Evolutionary conservation across 768 basidiomycete species (phyloP), one percentile per base, ranked within the genome.

Genomic region (Auricularia sp.): DNA sequence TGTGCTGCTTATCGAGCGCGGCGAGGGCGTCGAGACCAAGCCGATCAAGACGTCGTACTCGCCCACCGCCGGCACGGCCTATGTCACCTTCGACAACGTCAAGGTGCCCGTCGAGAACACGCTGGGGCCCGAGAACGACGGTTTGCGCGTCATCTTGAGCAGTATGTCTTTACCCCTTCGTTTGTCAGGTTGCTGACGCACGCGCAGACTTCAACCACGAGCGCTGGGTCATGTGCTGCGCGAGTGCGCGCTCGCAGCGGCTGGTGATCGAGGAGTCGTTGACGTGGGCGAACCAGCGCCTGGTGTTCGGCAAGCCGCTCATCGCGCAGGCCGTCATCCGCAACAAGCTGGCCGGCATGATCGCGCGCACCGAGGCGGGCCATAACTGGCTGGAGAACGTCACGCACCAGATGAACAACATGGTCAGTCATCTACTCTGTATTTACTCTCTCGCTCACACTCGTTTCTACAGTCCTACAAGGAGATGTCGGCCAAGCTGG

Each of bases 41-140:
- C 76, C 83, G 7, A 95, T 95, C 78, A 92, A 92, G 78, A 94
- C 93, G 10, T 86, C 85, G n/a, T 95, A 98, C 74, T 94, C 92
- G 0, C 70, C 87, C 0, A 78, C 92, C 3, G 95, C 95, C 14
- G 95, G 95, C 10, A 97, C 95, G 1, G 86, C 85, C 36, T 89
- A 86, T 68, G 83, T 92, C 66, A 90, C 89, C 0, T 91, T 92
- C 67, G 90, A 94, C 64, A 81, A 92, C 64, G 93, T 89, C 44
- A 85, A 85, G 67, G 93, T 94, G 0, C 94, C 95, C 7, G 85
- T 89, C 3, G 91, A 86, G 69, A 92, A 97, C 74, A 89, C 90
- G 2, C 83, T 97, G 29, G 94, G 93, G 1, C 81, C 83, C 2
- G 90, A 90, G 70, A 85, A 90, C 63, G 84, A 83, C 68, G 92